Evolutionary conservation across 805 yeast genomes (phyloP).

Genomic region (Torulaspora maleeae): DNA sequence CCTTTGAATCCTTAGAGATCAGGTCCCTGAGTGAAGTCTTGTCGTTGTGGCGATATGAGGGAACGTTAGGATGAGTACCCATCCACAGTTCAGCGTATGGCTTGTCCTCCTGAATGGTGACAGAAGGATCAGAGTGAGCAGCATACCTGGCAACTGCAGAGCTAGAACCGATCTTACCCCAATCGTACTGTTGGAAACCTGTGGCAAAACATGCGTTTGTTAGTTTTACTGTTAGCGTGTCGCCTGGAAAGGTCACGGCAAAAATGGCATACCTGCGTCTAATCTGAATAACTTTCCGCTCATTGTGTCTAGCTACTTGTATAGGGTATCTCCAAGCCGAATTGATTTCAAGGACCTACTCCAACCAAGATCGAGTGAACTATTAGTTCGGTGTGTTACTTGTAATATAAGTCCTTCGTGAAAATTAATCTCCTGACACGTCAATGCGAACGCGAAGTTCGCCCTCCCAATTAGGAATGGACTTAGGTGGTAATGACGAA

Average conservation of each 20-base stretch:
- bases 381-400: background rate
- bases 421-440: conserved; percentile 1
- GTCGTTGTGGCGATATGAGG: conserved; percentile 55
- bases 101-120: conserved; percentile 60
- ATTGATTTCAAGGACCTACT: background rate
- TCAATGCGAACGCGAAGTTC: conserved; percentile 1
- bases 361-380: background rate
- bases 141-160: conserved; percentile 92
- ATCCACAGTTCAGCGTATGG: conserved; percentile 99
- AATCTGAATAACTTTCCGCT: conserved; percentile 38
- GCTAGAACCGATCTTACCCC: conserved; percentile 80
- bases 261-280: conserved; percentile 36
- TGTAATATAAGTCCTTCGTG: background rate
- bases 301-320: conserved; percentile 19
- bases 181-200: conserved; percentile 76
- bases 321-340: background rate
- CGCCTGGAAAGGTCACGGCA: background rate
- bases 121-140: conserved; percentile 55
- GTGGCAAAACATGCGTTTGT: conserved; percentile 11
- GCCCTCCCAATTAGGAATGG: background rate
- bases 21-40: conserved; percentile 64
- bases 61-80: conserved; percentile 96
- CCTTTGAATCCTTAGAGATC: conserved; percentile 54
- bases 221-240: conserved; percentile 3
- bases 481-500: background rate